Conservation (phyloP, 371 early-diverging fungal genomes). For the Mycotypha africana region DNA sequence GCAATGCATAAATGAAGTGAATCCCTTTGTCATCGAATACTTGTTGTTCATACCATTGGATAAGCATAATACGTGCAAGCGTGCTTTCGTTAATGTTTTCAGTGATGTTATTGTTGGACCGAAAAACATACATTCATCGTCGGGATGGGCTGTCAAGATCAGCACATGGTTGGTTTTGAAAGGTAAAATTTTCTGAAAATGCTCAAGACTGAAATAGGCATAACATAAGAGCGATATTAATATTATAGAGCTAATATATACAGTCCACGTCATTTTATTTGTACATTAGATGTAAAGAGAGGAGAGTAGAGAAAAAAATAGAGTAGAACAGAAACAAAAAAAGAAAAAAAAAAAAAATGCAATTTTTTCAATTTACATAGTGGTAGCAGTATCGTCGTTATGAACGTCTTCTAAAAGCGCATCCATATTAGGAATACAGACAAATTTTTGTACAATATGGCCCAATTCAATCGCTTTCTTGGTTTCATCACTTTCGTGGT, state of each 20-base stretch:
- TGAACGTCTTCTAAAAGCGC: constrained; percentile 29
- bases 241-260: constrained; percentile 1
- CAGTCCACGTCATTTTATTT: neutral
- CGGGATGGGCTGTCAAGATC: constrained; percentile 96
- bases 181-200: constrained; percentile 8
- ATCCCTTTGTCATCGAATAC: neutral
- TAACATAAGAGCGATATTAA: constrained; percentile 5
- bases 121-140: constrained; percentile 99
- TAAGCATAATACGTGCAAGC: constrained; percentile 76
- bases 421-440: constrained; percentile 64
- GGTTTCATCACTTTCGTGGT: constrained; percentile 39
- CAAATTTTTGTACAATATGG: constrained; percentile 56
- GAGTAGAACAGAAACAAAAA: neutral
- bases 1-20: neutral
- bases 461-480: constrained; percentile 58
- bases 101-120: constrained; percentile 71
- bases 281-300: too few relatives aligned
- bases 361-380: too few relatives aligned
- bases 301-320: too few relatives aligned
- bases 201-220: constrained; percentile 12
- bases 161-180: constrained; percentile 33
- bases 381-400: too few relatives aligned
- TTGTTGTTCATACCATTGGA: constrained; percentile 82
- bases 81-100: constrained; percentile 26
- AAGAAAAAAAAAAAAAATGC: neutral